These are phyloP conservation scores for Sanghuangporus weigelae DNA, from an alignment of 1,284 basidiomycete species.

Conservation along the genomic window DNA sequence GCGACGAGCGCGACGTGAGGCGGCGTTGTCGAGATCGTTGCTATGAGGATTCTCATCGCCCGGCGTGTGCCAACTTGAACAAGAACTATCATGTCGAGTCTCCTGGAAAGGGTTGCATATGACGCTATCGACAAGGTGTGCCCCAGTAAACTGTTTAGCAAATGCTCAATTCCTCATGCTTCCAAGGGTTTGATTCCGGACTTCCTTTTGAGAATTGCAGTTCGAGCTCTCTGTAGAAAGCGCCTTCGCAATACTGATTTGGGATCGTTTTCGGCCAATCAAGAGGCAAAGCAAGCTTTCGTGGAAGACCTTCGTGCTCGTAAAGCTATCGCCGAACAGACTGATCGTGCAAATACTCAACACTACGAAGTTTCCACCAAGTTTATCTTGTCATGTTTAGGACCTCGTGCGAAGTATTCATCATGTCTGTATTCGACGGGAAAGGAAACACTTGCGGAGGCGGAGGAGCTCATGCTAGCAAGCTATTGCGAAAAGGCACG, in stretches of 20 bases:
- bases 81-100: neutral
- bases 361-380: constrained; percentile 74
- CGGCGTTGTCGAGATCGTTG: neutral
- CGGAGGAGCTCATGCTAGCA: constrained; percentile 66
- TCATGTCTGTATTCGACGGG: constrained; percentile 70
- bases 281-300: constrained; percentile 63
- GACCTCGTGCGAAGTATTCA: constrained; percentile 63
- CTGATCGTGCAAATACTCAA: constrained; percentile 73
- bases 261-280: constrained; percentile 58
- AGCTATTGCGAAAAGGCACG: constrained; percentile 68
- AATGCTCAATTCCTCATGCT: neutral
- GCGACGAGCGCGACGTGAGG: neutral
- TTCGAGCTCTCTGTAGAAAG: constrained; percentile 55
- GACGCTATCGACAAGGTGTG: constrained; percentile 7
- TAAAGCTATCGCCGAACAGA: constrained; percentile 57
- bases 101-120: constrained; percentile 3
- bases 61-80: neutral
- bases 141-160: neutral
- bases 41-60: neutral
- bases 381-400: constrained; percentile 63
- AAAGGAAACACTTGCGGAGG: constrained; percentile 60
- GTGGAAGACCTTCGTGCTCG: constrained; percentile 49
- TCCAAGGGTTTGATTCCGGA: constrained; percentile 49
- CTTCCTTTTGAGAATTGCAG: constrained; percentile 51
- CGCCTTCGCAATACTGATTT: constrained; percentile 58